Base-by-base conservation (phyloP, 2,329 filamentous ascomycete genomes). In the Lecanoromycetidae sp. region DNA sequence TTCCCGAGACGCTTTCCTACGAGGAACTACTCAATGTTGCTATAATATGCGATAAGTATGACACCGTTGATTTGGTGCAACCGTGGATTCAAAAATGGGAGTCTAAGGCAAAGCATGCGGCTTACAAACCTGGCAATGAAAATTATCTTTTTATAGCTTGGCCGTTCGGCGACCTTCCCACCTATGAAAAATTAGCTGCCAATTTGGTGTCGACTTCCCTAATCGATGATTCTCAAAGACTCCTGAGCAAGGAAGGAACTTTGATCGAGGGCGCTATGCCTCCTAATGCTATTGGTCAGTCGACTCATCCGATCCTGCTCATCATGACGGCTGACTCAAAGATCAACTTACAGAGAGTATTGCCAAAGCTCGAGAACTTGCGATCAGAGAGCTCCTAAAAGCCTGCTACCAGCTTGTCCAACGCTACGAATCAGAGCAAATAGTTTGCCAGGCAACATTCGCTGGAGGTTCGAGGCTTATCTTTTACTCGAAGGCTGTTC, bases 111-210 rank as follows among this genome's bases (percentile, higher is more conserved):
- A 15, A 44, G 3, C 10, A n/a, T 8, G n/a, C 29, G 15, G 25
- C 25, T 8, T 34, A 15, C 19, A n/a, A 38, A 3, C 2, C 7
- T n/a, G 43, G 25, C 35, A 27, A n/a, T 10, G 47, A 49, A 26
- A 23, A 17, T 15, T 44, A 20, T 20, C 17, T 44, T 25, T 45
- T 49, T 23, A 34, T 45, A 25, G 34, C 20, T 20, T 49, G 35
- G 41, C 15, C 40, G 15, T 49, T 45, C 25, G 41, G 47, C 9
- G 27, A 45, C 3, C 4, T 7, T 17, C 3, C 17, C 12, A 38
- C 9, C 10, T 46, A 32, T 22, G n/a, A 29, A n/a, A 19, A 17
- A 9, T 13, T 46, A 4, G 25, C 44, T 13, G 30, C 12, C 4
- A 1, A 3, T 17, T n/a, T 46, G 27, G 26, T 46, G 12, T 9